Evolutionary conservation across 306 rosid species (phyloP), one percentile per base, ranked within the genome.

Genomic region (Carpinus fangiana): DNA sequence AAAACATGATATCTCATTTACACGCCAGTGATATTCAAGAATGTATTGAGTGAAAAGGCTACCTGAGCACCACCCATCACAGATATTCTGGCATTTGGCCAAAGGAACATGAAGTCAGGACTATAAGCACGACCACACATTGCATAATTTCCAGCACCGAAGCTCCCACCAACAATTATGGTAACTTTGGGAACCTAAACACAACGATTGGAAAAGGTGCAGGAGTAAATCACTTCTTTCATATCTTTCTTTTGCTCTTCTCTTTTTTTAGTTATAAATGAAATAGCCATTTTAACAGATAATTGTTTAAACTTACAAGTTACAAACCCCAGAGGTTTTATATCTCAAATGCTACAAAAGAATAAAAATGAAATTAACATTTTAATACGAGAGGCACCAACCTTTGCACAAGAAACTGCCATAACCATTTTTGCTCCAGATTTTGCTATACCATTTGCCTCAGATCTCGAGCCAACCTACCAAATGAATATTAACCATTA

Each of bases 11-110:
- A 70, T 56, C 36, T n/a, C 10, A 56, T 54, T 20, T 47, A 14
- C 7, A 12, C 8, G 3, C 26, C 69, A 31, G 20, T 5, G 16
- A 66, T 38, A 66, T 38, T 28, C 51, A 38, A 38, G 72, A 66
- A 66, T 17, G 28, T 41, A 41, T 36, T 36, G 28, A 41, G 72
- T 41, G 51, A 66, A 66, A 41, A 17, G 17, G 72, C 77, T 87
- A 94, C 98, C 97, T 95, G 98, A 67, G 95, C 90, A 73, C 98
- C 98, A 72, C 98, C 98, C 98, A 95, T 95, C 74, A 95, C 97
- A 71, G 98, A 95, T 82, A 95, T 92, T 84, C 87, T 85, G 43
- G 98, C 95, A 83, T 95, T 95, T 20, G 98, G 98, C 97, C 98
- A 92, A 76, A 95, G 87, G 90, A 89, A 95, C 90, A 91, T 84